A percentile compares a stretch with the other conserved stretches of the same genome.
Conservation (phyloP, 805 yeast species). For the Saturnispora diversa region DNA sequence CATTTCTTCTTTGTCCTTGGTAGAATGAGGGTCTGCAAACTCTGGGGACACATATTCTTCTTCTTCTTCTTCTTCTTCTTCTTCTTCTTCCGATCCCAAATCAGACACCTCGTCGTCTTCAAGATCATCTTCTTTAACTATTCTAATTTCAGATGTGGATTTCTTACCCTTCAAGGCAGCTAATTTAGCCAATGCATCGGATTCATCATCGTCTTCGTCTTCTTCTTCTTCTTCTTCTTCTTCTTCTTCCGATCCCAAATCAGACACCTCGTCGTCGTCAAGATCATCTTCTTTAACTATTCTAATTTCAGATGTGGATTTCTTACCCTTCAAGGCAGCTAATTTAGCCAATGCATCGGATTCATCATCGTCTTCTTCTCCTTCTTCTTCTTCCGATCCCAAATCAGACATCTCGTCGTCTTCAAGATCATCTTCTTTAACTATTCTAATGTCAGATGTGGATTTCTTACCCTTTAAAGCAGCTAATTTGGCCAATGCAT, state of each 20-base stretch:
- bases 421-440: conserved; percentile 20
- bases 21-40: conserved; percentile 1
- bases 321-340: conserved; percentile 22
- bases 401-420: conserved; percentile 15
- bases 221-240: conserved; percentile 17
- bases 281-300: conserved; percentile 25
- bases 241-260: conserved; percentile 14
- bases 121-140: conserved; percentile 26
- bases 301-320: conserved; percentile 25
- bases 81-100: conserved; percentile 15
- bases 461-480: conserved; percentile 30
- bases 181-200: conserved; percentile 24
- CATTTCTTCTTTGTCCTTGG: conserved; percentile 64
- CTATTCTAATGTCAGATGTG: conserved; percentile 17
- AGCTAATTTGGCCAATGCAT: conserved; percentile 28
- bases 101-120: conserved; percentile 22
- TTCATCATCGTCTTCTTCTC: conserved; percentile 21
- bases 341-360: conserved; percentile 23
- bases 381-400: conserved; percentile 13
- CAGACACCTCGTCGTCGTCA: conserved; percentile 17
- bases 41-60: conserved; percentile 14
- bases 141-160: conserved; percentile 19
- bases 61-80: conserved; percentile 10
- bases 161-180: conserved; percentile 32
- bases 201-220: conserved; percentile 15